Base-by-base conservation (phyloP, 371 early-diverging fungal genomes). In the Mortierella polycephala region DNA sequence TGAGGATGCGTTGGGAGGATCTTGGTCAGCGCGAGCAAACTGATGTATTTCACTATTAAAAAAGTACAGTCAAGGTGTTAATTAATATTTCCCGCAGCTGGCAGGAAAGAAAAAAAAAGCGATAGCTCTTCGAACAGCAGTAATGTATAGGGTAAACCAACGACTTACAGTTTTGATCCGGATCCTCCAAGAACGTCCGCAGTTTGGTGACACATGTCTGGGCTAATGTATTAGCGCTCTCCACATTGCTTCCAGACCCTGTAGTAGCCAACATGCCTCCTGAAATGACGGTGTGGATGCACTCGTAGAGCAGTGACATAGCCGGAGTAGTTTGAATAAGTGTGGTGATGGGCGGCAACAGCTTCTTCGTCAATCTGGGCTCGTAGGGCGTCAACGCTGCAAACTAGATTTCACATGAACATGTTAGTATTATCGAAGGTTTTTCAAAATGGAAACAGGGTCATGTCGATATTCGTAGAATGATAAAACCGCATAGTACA, bases 291-390 rank as follows among this genome's bases (percentile, higher is more conserved):
- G 97, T 96, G 62, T 95, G 90, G 41, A 98, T 94, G 82, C 96
- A 96, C 82, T 98, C 99, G 83, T 97, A 97, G 14, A 96, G 82
- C 8, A 98, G 82, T 11, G 97, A 97, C 94, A 95, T 95, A 63
- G 98, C 97, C 5, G 90, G 85, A 0, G 98, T 98, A 9, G 89
- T 93, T 75, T 93, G 90, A 40, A 98, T 94, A 41, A 97, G 83
- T 11, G 90, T 87, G 5, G 93, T 89, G 20, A 98, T 85, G 3
- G 97, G 95, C 11, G 90, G 91, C 11, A 94, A 82, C 11, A 98
- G 85, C 75, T 98, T 98, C 64, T 94, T 94, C 50, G 93, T 91
- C 67, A 98, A 82, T 23, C 99, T 89, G 13, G 99, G 98, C 76
- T 98, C 99, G 6, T 93, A 84, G 8, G 97, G 96, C 7, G 96